A percentile compares a stretch with the other conserved stretches of the same genome.
These are phyloP conservation scores for Tieghemostelium lacteum DNA, from an alignment of 78 protist genomes.

Conservation along the genomic window DNA sequence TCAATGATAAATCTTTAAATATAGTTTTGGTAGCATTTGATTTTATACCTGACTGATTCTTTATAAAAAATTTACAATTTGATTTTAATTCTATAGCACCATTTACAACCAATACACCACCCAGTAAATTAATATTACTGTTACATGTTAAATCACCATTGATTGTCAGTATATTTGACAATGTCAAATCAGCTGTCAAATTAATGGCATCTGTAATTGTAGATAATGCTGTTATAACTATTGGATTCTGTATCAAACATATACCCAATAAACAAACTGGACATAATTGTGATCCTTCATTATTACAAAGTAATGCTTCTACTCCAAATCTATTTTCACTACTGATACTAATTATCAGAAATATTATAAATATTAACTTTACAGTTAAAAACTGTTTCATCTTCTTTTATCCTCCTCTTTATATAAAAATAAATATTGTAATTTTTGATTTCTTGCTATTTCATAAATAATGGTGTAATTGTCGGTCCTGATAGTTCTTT, in stretches of 20 bases:
- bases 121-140: not conserved
- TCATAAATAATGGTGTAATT: too few relatives aligned
- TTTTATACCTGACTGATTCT: not conserved
- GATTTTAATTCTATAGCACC: not conserved
- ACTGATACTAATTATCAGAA: not conserved
- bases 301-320: not conserved
- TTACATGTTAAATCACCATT: not conserved
- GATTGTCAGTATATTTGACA: not conserved
- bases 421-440: not conserved
- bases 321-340: not conserved
- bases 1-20: not conserved
- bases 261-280: not conserved
- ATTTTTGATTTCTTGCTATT: not conserved
- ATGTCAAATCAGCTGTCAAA: too few relatives aligned
- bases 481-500: not conserved
- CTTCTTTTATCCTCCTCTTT: not conserved
- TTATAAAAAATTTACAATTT: not conserved
- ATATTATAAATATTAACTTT: too few relatives aligned
- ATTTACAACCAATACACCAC: not conserved
- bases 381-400: not conserved
- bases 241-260: not conserved
- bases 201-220: not conserved
- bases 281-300: not conserved
- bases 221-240: not conserved
- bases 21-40: not conserved